Percentiles rank a stretch among this genome's conserved stretches.
Evolutionary conservation across 768 basidiomycete genomes (phyloP).

Genomic region (Scleroderma citrinum): DNA sequence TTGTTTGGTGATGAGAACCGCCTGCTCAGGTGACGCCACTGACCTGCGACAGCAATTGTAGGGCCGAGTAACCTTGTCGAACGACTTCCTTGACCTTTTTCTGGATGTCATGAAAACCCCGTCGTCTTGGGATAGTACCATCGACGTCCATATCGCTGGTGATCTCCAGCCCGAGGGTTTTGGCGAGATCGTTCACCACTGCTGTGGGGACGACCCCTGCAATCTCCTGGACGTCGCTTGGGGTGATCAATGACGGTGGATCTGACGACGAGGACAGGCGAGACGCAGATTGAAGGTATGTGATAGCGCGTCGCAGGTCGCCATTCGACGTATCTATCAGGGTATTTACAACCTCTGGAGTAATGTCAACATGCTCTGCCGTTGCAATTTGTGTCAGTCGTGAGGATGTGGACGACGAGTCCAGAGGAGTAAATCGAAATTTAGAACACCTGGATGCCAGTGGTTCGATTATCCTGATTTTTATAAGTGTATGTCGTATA

Average conservation of each 20-base stretch:
- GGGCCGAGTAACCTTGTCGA: conserved; percentile 88
- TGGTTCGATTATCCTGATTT: conserved; percentile 89
- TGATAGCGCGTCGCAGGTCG: conserved; percentile 94
- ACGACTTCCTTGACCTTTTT: conserved; percentile 70
- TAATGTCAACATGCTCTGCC: conserved; percentile 60
- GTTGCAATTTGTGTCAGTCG: conserved; percentile 78
- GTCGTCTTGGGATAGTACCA: conserved; percentile 17
- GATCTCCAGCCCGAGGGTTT: conserved; percentile 66
- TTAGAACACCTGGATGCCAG: conserved; percentile 98
- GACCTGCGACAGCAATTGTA: conserved; percentile 86
- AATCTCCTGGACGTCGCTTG: conserved; percentile 88
- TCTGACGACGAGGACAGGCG: conserved; percentile 71
- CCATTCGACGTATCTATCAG: conserved; percentile 81
- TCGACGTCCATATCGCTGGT: conserved; percentile 51
- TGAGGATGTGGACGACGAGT: conserved; percentile 63
- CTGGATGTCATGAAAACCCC: conserved; percentile 58
- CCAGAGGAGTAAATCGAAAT: conserved; percentile 94
- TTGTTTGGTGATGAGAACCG: conserved; percentile 6
- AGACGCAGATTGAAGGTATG: conserved; percentile 93
- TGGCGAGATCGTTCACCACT: conserved; percentile 65
- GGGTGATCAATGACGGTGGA: conserved; percentile 69
- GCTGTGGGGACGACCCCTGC: conserved; percentile 86
- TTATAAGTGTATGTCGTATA: neutral
- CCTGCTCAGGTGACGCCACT: conserved; percentile 13
- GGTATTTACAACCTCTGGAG: conserved; percentile 54